These are phyloP conservation scores for Fraxinus paxiana DNA, from an alignment of 305 asterid species.

Conservation along the genomic window DNA sequence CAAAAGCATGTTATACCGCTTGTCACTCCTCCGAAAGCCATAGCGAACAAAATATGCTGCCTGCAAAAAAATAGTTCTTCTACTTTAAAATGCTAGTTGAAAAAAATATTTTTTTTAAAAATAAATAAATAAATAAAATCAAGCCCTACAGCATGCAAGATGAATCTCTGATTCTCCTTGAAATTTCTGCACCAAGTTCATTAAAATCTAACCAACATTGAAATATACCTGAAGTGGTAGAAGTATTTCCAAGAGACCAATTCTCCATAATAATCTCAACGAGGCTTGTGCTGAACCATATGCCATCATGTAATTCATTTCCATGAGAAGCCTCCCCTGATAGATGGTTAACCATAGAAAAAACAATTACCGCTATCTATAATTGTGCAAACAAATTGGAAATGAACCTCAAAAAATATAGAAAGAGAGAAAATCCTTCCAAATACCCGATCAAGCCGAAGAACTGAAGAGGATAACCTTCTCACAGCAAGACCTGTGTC, in stretches of 20 bases:
- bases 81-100: constrained; percentile 19
- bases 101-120: neutral
- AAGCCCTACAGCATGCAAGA: constrained; percentile 10
- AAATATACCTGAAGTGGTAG: constrained; percentile 71
- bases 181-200: constrained; percentile 1
- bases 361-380: neutral
- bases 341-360: constrained; percentile 12
- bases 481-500: constrained; percentile 70
- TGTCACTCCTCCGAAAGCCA: constrained; percentile 76
- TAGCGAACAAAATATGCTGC: constrained; percentile 74
- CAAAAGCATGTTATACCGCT: constrained; percentile 82
- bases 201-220: neutral
- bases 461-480: constrained; percentile 53
- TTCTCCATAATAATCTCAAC: constrained; percentile 75
- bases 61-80: constrained; percentile 40
- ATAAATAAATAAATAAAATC: neutral
- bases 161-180: neutral
- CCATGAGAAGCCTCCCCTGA: constrained; percentile 94
- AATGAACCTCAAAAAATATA: constrained; percentile 1
- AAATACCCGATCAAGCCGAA: constrained; percentile 79
- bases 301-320: constrained; percentile 92
- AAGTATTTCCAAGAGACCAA: constrained; percentile 77
- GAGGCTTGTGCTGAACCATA: constrained; percentile 94
- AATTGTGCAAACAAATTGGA: constrained; percentile 8
- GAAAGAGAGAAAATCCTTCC: constrained; percentile 7